These are phyloP conservation scores for Scheffersomyces lignosus DNA, from an alignment of 805 yeast species.

Conservation along the genomic window DNA sequence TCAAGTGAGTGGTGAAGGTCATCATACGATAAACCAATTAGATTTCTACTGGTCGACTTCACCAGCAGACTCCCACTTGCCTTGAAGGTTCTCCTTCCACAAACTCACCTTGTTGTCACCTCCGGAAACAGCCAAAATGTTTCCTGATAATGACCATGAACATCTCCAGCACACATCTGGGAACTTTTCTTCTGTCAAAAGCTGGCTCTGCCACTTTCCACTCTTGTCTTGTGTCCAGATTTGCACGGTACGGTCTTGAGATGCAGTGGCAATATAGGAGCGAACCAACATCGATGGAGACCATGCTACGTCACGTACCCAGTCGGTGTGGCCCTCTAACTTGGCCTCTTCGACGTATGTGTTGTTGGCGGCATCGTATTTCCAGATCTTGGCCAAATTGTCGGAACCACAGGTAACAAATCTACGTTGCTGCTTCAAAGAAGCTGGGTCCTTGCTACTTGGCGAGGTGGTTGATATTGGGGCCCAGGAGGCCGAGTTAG, in stretches of 20 bases:
- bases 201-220: constrained; percentile 78
- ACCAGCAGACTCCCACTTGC: constrained; percentile 98
- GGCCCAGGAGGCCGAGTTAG: constrained; percentile 94
- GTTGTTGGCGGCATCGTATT: constrained; percentile 52
- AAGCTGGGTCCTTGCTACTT: constrained; percentile 27
- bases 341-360: constrained; percentile 72
- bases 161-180: constrained; percentile 99
- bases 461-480: constrained; percentile 44
- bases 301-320: constrained; percentile 99
- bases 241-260: constrained; percentile 92
- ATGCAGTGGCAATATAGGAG: constrained; percentile 92
- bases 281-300: constrained; percentile 86
- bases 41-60: constrained; percentile 72
- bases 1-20: no score
- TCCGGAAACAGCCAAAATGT: constrained; percentile 90
- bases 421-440: constrained; percentile 53
- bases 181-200: constrained; percentile 75
- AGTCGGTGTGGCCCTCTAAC: constrained; percentile 89
- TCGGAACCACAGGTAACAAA: constrained; percentile 96
- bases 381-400: constrained; percentile 91
- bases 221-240: constrained; percentile 87
- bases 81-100: constrained; percentile 93
- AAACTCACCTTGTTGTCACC: constrained; percentile 95
- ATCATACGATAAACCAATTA: no score
- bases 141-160: constrained; percentile 95